A percentile compares a stretch with the other conserved stretches of the same genome.
Conservation (phyloP, 352 stramenopile species). For the Peronospora farinosa region DNA sequence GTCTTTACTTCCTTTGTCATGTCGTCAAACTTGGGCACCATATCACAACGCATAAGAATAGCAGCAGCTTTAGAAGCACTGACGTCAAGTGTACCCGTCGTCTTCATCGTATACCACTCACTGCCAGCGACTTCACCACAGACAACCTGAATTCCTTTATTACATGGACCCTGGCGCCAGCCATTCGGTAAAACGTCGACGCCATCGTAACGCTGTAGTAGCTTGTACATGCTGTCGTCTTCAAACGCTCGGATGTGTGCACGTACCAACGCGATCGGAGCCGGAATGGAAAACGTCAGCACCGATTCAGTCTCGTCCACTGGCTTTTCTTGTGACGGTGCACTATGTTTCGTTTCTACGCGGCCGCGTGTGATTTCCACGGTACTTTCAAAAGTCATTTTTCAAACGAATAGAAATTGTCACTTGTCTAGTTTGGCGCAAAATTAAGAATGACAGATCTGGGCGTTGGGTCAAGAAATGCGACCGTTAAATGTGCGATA, state of each 20-base stretch:
- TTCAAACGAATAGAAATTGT: no score
- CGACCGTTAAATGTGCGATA: no score
- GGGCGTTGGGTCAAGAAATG: no score
- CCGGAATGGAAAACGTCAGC: slow-evolving; percentile 39
- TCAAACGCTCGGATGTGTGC: slow-evolving; percentile 45
- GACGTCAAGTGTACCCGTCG: slow-evolving; percentile 49
- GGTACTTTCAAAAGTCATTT: slow-evolving; percentile 47
- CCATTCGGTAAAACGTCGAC: slow-evolving; percentile 53
- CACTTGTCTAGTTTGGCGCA: no score
- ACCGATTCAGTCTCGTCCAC: slow-evolving; percentile 22
- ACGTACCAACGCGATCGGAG: slow-evolving; percentile 45
- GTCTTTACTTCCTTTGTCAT: slow-evolving; percentile 68
- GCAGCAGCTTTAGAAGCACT: slow-evolving; percentile 44
- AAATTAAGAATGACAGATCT: no score
- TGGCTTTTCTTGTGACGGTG: slow-evolving; percentile 33
- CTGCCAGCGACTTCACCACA: slow-evolving; percentile 56
- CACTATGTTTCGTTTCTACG: slow-evolving; percentile 34
- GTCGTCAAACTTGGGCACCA: slow-evolving; percentile 73
- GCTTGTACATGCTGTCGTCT: slow-evolving; percentile 45
- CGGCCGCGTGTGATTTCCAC: slow-evolving; percentile 42
- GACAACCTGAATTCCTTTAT: slow-evolving; percentile 66
- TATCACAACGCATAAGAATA: slow-evolving; percentile 46
- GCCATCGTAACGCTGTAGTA: slow-evolving; percentile 53
- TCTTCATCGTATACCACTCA: slow-evolving; percentile 74
- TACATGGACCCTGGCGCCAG: slow-evolving; percentile 59